These are phyloP conservation scores for Talaromyces sp. DNA, from an alignment of 2,329 filamentous ascomycete genomes.

Conservation along the genomic window DNA sequence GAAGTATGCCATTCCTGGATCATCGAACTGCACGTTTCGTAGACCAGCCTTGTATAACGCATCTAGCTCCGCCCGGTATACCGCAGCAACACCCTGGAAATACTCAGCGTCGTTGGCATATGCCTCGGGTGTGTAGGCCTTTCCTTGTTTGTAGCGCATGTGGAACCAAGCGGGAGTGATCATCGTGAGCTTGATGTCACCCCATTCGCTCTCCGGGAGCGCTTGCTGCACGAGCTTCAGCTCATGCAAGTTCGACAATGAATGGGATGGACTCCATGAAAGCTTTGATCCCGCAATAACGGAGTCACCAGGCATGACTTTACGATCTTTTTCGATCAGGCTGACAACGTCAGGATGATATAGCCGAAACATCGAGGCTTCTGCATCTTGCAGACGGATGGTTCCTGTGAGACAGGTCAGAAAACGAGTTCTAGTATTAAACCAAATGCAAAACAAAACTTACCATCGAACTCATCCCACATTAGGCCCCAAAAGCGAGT, in stretches of 20 bases:
- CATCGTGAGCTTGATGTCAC: constrained; percentile 69
- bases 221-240: constrained; percentile 23
- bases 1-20: constrained; percentile 71
- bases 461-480: constrained; percentile 29
- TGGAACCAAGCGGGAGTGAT: constrained; percentile 72
- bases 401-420: constrained; percentile 42
- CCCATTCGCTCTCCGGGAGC: constrained; percentile 62
- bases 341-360: constrained; percentile 32
- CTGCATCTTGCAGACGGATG: constrained; percentile 28
- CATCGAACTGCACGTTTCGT: constrained; percentile 68
- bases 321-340: constrained; percentile 29
- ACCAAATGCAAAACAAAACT: not conserved
- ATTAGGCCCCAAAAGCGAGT: constrained; percentile 29
- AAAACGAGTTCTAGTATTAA: not conserved
- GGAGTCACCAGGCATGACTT: constrained; percentile 32
- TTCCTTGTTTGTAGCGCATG: constrained; percentile 60
- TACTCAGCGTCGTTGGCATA: constrained; percentile 63
- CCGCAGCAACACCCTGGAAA: constrained; percentile 65
- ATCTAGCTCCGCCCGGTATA: constrained; percentile 64
- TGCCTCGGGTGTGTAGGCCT: constrained; percentile 59
- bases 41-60: constrained; percentile 64
- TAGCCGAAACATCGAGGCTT: constrained; percentile 31
- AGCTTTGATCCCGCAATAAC: constrained; percentile 30
- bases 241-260: constrained; percentile 26
- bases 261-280: constrained; percentile 18